Conservation (phyloP, 2,329 filamentous ascomycete genomes). For the Lasiodiplodia gonubiensis region DNA sequence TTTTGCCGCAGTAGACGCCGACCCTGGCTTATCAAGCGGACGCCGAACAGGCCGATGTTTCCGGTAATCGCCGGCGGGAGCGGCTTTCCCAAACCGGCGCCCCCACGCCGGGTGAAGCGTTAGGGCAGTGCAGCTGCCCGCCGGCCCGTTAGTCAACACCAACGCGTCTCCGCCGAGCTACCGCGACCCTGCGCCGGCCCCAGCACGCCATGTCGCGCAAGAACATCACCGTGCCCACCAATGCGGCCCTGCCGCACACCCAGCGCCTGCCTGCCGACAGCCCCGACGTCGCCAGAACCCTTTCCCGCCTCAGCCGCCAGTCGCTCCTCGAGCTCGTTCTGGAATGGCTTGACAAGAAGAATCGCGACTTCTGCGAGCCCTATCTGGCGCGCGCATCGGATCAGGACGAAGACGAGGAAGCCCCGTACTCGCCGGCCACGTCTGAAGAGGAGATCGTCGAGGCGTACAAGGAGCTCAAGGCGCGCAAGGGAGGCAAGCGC, state of each 20-base stretch:
- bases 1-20: slow-evolving; percentile 15
- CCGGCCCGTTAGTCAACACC: slow-evolving; percentile 23
- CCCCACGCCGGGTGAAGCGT: slow-evolving; percentile 4
- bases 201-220: slow-evolving; percentile 28
- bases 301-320: slow-evolving; percentile 73
- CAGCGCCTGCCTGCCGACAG: slow-evolving; percentile 71
- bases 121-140: slow-evolving; percentile 11
- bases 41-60: background rate
- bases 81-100: background rate
- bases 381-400: slow-evolving; percentile 57
- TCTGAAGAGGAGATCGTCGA: slow-evolving; percentile 71
- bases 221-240: slow-evolving; percentile 69
- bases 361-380: slow-evolving; percentile 65
- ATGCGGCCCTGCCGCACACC: slow-evolving; percentile 72
- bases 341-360: slow-evolving; percentile 76
- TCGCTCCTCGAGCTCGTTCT: slow-evolving; percentile 74
- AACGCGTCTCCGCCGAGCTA: slow-evolving; percentile 24
- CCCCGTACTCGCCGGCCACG: slow-evolving; percentile 71
- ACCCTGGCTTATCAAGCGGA: slow-evolving; percentile 11
- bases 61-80: slow-evolving; percentile 4
- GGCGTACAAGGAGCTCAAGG: slow-evolving; percentile 45
- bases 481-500: slow-evolving; percentile 57
- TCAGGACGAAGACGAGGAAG: slow-evolving; percentile 58
- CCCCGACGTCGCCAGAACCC: slow-evolving; percentile 67
- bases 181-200: slow-evolving; percentile 21